phyloP scores from a whole-genome alignment of 208 protist species.

The Zelonia costaricensis region DNA sequence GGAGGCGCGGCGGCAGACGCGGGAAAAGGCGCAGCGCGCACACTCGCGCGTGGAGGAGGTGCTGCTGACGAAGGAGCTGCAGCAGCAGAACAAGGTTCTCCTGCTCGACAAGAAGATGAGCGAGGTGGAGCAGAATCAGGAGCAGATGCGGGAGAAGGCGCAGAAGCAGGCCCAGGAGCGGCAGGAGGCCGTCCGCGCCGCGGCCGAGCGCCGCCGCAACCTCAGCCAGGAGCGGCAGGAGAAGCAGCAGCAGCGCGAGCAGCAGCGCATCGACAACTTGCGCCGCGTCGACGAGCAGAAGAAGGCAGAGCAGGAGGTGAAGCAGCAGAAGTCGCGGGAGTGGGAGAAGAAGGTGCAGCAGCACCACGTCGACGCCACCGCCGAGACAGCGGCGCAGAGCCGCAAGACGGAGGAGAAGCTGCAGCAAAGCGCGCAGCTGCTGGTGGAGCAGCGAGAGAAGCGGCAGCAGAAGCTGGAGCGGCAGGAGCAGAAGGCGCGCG shows the following conservation, averaged over 20 bases:
- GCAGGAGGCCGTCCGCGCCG: constrained; percentile 77
- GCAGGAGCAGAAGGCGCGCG: constrained; percentile 54
- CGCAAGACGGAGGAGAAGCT: constrained; percentile 65
- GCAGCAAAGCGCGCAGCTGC: constrained; percentile 62
- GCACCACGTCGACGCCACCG: constrained; percentile 44
- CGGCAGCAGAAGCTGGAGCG: constrained; percentile 69
- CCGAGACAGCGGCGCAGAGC: constrained; percentile 40
- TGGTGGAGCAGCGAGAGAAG: constrained; percentile 70
- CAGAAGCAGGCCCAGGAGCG: constrained; percentile 61
- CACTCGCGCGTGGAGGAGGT: constrained; percentile 81
- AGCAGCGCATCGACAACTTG: constrained; percentile 52
- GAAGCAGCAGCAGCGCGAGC: constrained; percentile 67
- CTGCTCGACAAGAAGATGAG: constrained; percentile 77
- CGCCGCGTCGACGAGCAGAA: constrained; percentile 76
- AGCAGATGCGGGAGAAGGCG: constrained; percentile 68
- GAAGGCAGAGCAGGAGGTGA: constrained; percentile 45
- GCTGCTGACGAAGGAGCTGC: constrained; percentile 68
- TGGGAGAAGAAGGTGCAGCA: constrained; percentile 72
- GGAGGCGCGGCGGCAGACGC: constrained; percentile 69
- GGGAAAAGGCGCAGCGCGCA: constrained; percentile 55
- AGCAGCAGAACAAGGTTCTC: constrained; percentile 71
- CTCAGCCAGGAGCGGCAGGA: constrained; percentile 73
- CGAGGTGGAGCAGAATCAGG: constrained; percentile 75
- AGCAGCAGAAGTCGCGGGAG: constrained; percentile 62
- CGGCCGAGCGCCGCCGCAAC: constrained; percentile 66